These are phyloP conservation scores for Pichia insulana DNA, from an alignment of 805 yeast genomes.

Conservation along the genomic window DNA sequence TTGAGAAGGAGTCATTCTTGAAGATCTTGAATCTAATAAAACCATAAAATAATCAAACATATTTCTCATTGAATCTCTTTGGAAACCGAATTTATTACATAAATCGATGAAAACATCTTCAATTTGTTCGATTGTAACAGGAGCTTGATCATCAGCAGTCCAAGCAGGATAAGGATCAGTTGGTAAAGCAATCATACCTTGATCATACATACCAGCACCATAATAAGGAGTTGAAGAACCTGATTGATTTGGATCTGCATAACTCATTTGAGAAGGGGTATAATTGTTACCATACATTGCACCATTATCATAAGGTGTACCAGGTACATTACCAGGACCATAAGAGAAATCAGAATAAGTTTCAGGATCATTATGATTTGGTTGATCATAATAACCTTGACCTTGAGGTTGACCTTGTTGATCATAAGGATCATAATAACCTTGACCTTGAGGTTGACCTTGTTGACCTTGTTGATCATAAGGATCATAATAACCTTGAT, in stretches of 20 bases:
- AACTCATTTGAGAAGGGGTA: conserved; percentile 82
- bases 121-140: conserved; percentile 73
- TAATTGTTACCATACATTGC: conserved; percentile 40
- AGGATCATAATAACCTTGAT: conserved; percentile 30
- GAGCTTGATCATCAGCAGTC: conserved; percentile 94
- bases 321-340: conserved; percentile 52
- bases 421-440: conserved; percentile 13
- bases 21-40: conserved; percentile 70
- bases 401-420: conserved; percentile 17
- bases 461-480: conserved; percentile 31
- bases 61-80: conserved; percentile 88
- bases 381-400: conserved; percentile 41
- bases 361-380: conserved; percentile 42
- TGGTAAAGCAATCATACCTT: conserved; percentile 55
- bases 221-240: conserved; percentile 90
- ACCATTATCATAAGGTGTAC: conserved; percentile 50
- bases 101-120: conserved; percentile 81
- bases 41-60: conserved; percentile 86
- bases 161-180: conserved; percentile 98
- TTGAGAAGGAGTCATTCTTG: conserved; percentile 86
- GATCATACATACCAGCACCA: conserved; percentile 31
- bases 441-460: conserved; percentile 27
- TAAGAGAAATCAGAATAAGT: conserved; percentile 54
- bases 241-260: conserved; percentile 77
- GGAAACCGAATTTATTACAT: conserved; percentile 80